These are phyloP conservation scores for Hevea brasiliensis DNA, from an alignment of 345 rosid genomes.

Conservation along the genomic window DNA sequence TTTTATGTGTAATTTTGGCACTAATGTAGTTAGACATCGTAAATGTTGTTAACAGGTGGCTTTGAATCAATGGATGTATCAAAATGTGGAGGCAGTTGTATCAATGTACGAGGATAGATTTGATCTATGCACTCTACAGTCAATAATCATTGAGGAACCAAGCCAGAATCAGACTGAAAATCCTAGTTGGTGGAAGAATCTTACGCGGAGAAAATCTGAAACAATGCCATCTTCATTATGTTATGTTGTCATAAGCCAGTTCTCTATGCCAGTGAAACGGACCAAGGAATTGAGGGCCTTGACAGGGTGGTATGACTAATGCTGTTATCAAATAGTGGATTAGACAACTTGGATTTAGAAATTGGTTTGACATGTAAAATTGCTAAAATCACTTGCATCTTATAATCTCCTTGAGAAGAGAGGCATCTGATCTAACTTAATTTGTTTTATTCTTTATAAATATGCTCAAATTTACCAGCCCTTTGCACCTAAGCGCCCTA, in stretches of 20 bases:
- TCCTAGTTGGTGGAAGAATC: slow-evolving; percentile 66
- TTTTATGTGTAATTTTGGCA: not conserved
- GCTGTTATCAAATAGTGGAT: not conserved
- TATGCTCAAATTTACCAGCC: not conserved
- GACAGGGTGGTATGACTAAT: slow-evolving; percentile 64
- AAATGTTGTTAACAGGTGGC: slow-evolving; percentile 53
- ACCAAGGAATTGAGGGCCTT: slow-evolving; percentile 83
- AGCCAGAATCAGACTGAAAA: slow-evolving; percentile 38
- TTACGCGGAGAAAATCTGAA: slow-evolving; percentile 39
- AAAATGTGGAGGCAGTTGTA: slow-evolving; percentile 78
- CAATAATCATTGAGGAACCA: slow-evolving; percentile 43
- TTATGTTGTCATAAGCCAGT: slow-evolving; percentile 47
- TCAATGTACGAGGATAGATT: slow-evolving; percentile 94
- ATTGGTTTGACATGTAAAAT: not conserved
- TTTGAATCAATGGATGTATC: slow-evolving; percentile 85
- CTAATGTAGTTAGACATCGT: not conserved
- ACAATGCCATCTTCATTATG: slow-evolving; percentile 36
- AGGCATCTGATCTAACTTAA: not conserved
- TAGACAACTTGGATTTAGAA: not conserved
- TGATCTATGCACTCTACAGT: slow-evolving; percentile 67
- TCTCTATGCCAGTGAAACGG: slow-evolving; percentile 70
- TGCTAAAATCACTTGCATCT: not conserved
- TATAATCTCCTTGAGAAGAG: not conserved
- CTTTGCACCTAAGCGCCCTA: not conserved
- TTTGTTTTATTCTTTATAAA: not conserved